Percentiles rank a stretch among this genome's conserved stretches.
Conservation (phyloP, 2,329 filamentous ascomycete species). For the Colletotrichum aenigma region DNA sequence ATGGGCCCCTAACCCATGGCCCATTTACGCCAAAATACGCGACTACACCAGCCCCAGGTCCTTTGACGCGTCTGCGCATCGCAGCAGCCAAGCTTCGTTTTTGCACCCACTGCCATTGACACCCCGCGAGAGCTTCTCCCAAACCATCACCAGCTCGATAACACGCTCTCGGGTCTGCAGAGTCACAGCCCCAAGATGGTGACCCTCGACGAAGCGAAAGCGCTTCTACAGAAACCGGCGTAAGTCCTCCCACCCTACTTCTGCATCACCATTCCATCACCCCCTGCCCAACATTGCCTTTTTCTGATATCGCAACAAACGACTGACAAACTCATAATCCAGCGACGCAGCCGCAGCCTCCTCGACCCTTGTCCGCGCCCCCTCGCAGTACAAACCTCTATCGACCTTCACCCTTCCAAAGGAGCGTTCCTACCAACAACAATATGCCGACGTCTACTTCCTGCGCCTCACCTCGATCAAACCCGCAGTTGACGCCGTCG, state of each 20-base stretch:
- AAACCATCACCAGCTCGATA: not conserved
- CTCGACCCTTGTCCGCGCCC: slow-evolving; percentile 50
- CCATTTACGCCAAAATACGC: slow-evolving; percentile 39
- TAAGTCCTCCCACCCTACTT: slow-evolving; percentile 31
- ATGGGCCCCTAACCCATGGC: not conserved
- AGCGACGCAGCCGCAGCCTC: slow-evolving; percentile 1
- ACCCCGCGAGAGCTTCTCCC: not conserved
- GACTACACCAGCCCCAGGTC: slow-evolving; percentile 18
- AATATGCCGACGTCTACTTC: slow-evolving; percentile 98
- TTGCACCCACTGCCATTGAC: not conserved
- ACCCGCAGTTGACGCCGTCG: slow-evolving; percentile 77
- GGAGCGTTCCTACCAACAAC: slow-evolving; percentile 82
- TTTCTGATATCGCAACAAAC: not conserved
- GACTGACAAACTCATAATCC: not conserved
- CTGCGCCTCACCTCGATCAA: slow-evolving; percentile 87
- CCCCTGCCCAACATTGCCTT: not conserved
- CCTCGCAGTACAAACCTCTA: slow-evolving; percentile 73
- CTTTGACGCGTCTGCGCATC: slow-evolving; percentile 18
- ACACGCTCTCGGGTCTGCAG: not conserved
- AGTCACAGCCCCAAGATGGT: slow-evolving; percentile 38
- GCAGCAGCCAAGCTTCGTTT: slow-evolving; percentile 1
- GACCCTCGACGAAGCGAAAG: slow-evolving; percentile 44
- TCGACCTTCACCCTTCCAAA: slow-evolving; percentile 75
- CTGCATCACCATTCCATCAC: not conserved
- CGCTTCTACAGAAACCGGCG: slow-evolving; percentile 54